phyloP scores from a whole-genome alignment of 1,284 basidiomycete genomes.

The Malassezia slooffiae region DNA sequence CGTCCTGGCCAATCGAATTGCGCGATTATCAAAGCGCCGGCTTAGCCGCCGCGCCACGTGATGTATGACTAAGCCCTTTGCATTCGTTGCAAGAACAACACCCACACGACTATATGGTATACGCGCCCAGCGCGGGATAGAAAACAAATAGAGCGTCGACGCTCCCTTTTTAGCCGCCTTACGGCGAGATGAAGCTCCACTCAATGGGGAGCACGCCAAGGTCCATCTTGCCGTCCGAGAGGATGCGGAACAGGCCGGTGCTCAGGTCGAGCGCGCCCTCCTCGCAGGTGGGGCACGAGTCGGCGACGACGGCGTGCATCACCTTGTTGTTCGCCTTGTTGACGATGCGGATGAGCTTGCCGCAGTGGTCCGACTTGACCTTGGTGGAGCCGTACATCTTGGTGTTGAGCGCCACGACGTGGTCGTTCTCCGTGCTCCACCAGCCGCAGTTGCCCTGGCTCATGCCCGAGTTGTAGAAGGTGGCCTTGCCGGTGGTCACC shows the following conservation, averaged over 20 bases:
- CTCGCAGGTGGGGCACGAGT: constrained; percentile 63
- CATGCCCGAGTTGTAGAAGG: constrained; percentile 33
- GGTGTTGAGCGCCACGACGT: constrained; percentile 40
- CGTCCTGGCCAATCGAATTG: too few species aligned
- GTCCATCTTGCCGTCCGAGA: constrained; percentile 37
- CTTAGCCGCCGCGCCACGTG: too few species aligned
- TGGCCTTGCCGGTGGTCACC: constrained; percentile 25
- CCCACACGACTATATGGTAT: too few species aligned
- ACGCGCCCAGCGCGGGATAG: too few species aligned
- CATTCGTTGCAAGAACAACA: too few species aligned
- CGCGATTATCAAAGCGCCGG: too few species aligned
- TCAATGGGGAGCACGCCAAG: constrained; percentile 37
- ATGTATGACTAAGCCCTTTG: too few species aligned
- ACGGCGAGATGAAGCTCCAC: constrained; percentile 21
- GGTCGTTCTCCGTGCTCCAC: constrained; percentile 16
- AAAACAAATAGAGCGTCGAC: too few species aligned
- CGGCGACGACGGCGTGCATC: constrained; percentile 56
- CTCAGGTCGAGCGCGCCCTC: constrained; percentile 68
- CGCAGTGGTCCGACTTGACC: constrained; percentile 50
- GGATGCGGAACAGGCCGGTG: constrained; percentile 56
- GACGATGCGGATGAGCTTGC: constrained; percentile 57
- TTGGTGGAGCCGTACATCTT: constrained; percentile 23
- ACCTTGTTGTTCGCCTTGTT: constrained; percentile 55
- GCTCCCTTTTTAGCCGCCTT: too few species aligned
- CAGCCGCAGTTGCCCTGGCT: constrained; percentile 23